Percentiles rank a stretch among this genome's conserved stretches.
Conservation (phyloP, 352 stramenopile genomes). For the Phytophthora lateralis region DNA sequence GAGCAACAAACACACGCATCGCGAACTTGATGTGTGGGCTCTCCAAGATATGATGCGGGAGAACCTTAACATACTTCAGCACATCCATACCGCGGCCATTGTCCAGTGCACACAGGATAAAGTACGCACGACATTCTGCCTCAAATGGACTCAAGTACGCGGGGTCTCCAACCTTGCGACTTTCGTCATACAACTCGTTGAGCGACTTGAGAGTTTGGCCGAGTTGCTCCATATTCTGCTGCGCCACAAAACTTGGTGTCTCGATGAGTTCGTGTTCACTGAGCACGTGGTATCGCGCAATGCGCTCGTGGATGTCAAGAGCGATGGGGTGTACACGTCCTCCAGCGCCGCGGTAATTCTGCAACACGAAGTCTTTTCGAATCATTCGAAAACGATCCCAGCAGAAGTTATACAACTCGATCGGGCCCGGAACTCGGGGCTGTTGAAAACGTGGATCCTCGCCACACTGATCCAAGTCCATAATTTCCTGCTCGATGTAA, state of each 20-base stretch:
- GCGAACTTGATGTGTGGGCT: slow-evolving; percentile 85
- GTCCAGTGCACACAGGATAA: slow-evolving; percentile 86
- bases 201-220: slow-evolving; percentile 88
- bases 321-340: slow-evolving; percentile 92
- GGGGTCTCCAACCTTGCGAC: slow-evolving; percentile 60
- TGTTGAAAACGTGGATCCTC: slow-evolving; percentile 73
- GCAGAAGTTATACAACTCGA: slow-evolving; percentile 97
- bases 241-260: slow-evolving; percentile 78
- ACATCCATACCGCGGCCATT: slow-evolving; percentile 85
- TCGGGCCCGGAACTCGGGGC: slow-evolving; percentile 70
- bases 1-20: slow-evolving; percentile 86
- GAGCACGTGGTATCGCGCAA: slow-evolving; percentile 95
- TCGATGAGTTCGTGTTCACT: slow-evolving; percentile 94
- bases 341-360: slow-evolving; percentile 95
- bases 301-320: slow-evolving; percentile 94
- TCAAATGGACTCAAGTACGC: slow-evolving; percentile 82
- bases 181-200: slow-evolving; percentile 90
- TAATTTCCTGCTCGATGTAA: slow-evolving; percentile 87
- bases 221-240: slow-evolving; percentile 92
- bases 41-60: slow-evolving; percentile 61
- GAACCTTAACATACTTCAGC: slow-evolving; percentile 85
- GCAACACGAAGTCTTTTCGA: slow-evolving; percentile 96
- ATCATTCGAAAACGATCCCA: slow-evolving; percentile 97
- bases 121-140: slow-evolving; percentile 84
- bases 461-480: slow-evolving; percentile 76